Evolutionary conservation across 768 basidiomycete genomes (phyloP), one percentile per base, ranked within the genome.

Genomic region (Leucocoprinus sp.): DNA sequence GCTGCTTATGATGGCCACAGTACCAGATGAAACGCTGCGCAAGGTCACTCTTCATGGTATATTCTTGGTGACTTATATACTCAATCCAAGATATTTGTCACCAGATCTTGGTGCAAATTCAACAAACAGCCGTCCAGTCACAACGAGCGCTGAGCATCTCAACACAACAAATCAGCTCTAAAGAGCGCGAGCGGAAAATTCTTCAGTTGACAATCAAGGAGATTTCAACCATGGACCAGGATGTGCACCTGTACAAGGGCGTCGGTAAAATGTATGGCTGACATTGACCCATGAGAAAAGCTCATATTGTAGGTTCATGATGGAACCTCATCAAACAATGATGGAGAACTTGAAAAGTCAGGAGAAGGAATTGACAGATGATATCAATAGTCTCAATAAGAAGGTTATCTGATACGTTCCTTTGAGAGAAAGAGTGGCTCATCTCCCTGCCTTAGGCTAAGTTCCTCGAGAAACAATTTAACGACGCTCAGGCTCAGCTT

Each of bases 401-500:
- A 97, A 97, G 76, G 90, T 90, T 45, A 15, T 57, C 50, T 26
- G 17, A 36, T 2, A 2, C 8, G 14, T 6, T 7, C 19, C 21
- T 15, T 2, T 24, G 21, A 12, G 23, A 26, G 23, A 39, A 14
- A 28, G 21, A 5, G 6, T n/a, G 12, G 8, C 34, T 28, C 35
- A 41, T 19, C 23, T 19, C 15, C 8, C 3, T 29, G 14, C 18
- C 0, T 37, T 49, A 93, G 90, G 73, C 80, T 19, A 93, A 93
- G 64, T 95, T 84, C 61, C 73, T 96, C 2, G 93, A 96, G 63
- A 95, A 95, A 56, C 91, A 95, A 58, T 88, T 85, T 59, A 86
- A 83, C 45, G 91, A 93, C 53, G 90, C 93, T 1, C 89, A 93
- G 64, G 68, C 69, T 17, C 92, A 93, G 58, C 67, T 95, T 42